Base-by-base conservation (phyloP, 2,329 filamentous ascomycete species). In the Penicillium sp. region DNA sequence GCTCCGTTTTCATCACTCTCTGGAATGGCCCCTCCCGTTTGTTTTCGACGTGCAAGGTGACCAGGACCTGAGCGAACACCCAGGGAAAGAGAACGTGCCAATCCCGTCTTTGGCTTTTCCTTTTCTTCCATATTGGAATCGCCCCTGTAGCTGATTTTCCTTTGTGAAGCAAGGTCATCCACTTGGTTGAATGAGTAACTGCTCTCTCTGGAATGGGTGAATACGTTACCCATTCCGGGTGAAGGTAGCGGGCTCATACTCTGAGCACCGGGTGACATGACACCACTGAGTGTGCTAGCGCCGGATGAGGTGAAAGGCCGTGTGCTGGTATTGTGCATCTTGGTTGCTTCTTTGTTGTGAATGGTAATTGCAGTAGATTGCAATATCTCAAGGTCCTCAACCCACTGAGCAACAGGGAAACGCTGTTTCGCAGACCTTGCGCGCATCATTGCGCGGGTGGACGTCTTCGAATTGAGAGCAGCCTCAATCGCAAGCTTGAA, bases 331-430 rank as follows among this genome's bases (percentile, higher is more conserved):
- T 61, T 64, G 35, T 71, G 68, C 2, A 62, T 59, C 50, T 71
- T 73, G n/a, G 61, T 59, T 14, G 61, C 48, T 57, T 69, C 74
- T 62, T 79, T 80, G 61, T 77, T 72, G 66, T 81, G 79, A 23
- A 84, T 77, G 46, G 79, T 78, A 63, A 87, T 86, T 0, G 84
- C 78, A 13, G 79, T 82, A 13, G 74, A 73, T 63, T 88, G 84
- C 18, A 88, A 76, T 32, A 81, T 83, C 57, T 86, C 84, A 4
- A 87, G 74, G 58, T 84, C 83, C 62, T 86, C 81, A 47, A 86
- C 78, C 85, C 85, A 88, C 65, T 87, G 83, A 7, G 81, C 82
- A 16, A 88, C 84, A 14, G 85, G 85, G 73, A 88, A 88, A 41
- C 85, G 78, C 64, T 88, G 85, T 62, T 84, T 83, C 1, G 82